These are phyloP conservation scores for Daedalea quercina DNA, from an alignment of 768 basidiomycete species.

Conservation along the genomic window DNA sequence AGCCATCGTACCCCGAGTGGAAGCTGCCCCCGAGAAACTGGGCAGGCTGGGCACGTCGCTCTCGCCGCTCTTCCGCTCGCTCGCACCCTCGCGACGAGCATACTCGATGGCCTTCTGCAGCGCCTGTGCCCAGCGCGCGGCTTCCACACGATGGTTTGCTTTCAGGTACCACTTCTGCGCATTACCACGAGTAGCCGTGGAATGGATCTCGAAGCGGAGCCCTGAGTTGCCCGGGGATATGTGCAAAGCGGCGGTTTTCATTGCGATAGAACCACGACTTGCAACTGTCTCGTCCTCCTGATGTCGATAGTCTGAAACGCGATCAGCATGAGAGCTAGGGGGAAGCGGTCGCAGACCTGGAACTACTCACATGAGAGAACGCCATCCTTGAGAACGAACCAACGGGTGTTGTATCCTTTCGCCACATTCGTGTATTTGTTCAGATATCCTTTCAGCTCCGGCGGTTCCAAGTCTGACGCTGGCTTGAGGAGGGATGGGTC, in stretches of 20 bases:
- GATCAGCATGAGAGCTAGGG: background rate
- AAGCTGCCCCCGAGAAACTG: slow-evolving; percentile 9
- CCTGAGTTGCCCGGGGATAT: slow-evolving; percentile 44
- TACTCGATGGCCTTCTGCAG: slow-evolving; percentile 71
- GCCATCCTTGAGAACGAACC: slow-evolving; percentile 88
- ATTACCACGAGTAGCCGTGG: slow-evolving; percentile 43
- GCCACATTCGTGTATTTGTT: slow-evolving; percentile 94
- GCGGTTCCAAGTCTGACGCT: slow-evolving; percentile 45
- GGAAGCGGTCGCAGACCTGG: no score
- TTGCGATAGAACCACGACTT: slow-evolving; percentile 81
- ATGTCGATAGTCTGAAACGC: slow-evolving; percentile 61
- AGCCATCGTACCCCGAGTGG: slow-evolving; percentile 2
- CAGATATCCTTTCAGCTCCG: slow-evolving; percentile 66
- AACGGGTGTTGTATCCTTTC: slow-evolving; percentile 80
- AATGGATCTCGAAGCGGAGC: slow-evolving; percentile 79
- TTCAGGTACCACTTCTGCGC: slow-evolving; percentile 78
- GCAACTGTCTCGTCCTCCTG: slow-evolving; percentile 87
- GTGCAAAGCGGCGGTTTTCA: slow-evolving; percentile 71
- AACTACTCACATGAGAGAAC: slow-evolving; percentile 71
- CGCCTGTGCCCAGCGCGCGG: slow-evolving; percentile 79
- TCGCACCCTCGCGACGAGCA: slow-evolving; percentile 36
- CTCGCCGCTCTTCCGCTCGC: slow-evolving; percentile 37
- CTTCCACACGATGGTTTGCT: slow-evolving; percentile 85
- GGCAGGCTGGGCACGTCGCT: slow-evolving; percentile 33
- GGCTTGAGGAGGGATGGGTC: slow-evolving; percentile 61